phyloP scores from a whole-genome alignment of 495 filamentous ascomycete genomes.

The Glutinoglossum americanum region DNA sequence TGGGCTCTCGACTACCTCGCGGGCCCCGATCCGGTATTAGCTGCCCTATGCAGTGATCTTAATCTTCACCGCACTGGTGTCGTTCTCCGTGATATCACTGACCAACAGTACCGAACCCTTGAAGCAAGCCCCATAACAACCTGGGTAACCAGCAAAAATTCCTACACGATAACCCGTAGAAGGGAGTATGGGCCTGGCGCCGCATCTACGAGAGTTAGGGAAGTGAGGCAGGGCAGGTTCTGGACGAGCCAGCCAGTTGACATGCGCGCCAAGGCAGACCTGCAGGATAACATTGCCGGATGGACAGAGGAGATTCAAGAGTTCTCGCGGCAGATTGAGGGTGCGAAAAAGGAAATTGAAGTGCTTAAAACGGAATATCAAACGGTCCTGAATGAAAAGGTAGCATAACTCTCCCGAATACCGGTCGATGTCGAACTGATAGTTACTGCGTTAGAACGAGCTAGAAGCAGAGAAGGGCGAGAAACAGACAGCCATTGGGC shows the following conservation, averaged over 20 bases:
- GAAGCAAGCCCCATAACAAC: conserved; percentile 26
- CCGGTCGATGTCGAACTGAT: background rate
- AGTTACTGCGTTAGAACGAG: conserved; percentile 13
- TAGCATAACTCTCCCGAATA: conserved; percentile 8
- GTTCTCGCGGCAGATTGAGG: conserved; percentile 17
- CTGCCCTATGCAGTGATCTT: conserved; percentile 58
- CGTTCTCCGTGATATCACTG: conserved; percentile 33
- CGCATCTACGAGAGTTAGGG: conserved; percentile 36
- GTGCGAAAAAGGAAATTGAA: conserved; percentile 9
- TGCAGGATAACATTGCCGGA: conserved; percentile 22
- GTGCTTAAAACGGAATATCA: conserved; percentile 21
- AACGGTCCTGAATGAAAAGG: conserved; percentile 21
- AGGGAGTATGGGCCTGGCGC: conserved; percentile 53
- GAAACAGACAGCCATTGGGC: conserved; percentile 36
- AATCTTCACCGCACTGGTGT: conserved; percentile 46
- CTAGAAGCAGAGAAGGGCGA: conserved; percentile 30
- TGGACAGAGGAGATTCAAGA: conserved; percentile 18
- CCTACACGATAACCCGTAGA: conserved; percentile 38
- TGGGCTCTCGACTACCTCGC: conserved; percentile 57
- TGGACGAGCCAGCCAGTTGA: conserved; percentile 71
- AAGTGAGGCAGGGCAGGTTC: conserved; percentile 29
- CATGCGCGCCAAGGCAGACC: conserved; percentile 28
- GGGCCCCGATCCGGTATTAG: conserved; percentile 66
- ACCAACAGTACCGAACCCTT: conserved; percentile 39
- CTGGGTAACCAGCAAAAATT: conserved; percentile 41